phyloP scores from a whole-genome alignment of 1,284 basidiomycete genomes.

The Trametes polyzona region DNA sequence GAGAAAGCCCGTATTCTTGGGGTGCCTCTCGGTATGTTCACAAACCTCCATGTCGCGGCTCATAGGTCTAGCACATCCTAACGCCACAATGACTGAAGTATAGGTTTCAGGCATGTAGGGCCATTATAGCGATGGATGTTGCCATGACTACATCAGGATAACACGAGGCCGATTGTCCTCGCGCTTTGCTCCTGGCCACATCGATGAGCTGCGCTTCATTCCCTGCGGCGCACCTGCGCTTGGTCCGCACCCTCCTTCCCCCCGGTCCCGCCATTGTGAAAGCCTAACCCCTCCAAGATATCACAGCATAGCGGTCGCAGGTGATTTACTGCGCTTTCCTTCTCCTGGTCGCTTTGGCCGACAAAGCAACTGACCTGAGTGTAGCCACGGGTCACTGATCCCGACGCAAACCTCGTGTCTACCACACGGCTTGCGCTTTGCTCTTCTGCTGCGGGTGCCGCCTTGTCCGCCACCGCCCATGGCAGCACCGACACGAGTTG shows the following conservation, averaged over 20 bases:
- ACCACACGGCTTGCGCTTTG: not conserved
- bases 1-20: too few relatives aligned
- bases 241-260: not conserved
- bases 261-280: not conserved
- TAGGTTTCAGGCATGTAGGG: not conserved
- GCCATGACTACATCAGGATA: not conserved
- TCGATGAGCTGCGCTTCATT: not conserved
- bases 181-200: not conserved
- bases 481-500: not conserved
- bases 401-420: constrained; percentile 3
- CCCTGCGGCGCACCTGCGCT: not conserved
- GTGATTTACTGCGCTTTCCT: not conserved
- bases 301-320: not conserved
- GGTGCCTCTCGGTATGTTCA: too few relatives aligned
- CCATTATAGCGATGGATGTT: not conserved
- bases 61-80: too few relatives aligned
- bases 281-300: not conserved
- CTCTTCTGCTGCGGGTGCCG: not conserved
- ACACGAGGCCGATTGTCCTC: constrained; percentile 10
- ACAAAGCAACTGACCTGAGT: constrained; percentile 2
- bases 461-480: constrained; percentile 2
- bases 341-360: not conserved
- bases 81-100: too few relatives aligned
- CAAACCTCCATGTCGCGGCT: too few relatives aligned
- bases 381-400: not conserved